Evolutionary conservation across 1,139 yeast species (phyloP).

Genomic region (Ogataea hybrid): DNA sequence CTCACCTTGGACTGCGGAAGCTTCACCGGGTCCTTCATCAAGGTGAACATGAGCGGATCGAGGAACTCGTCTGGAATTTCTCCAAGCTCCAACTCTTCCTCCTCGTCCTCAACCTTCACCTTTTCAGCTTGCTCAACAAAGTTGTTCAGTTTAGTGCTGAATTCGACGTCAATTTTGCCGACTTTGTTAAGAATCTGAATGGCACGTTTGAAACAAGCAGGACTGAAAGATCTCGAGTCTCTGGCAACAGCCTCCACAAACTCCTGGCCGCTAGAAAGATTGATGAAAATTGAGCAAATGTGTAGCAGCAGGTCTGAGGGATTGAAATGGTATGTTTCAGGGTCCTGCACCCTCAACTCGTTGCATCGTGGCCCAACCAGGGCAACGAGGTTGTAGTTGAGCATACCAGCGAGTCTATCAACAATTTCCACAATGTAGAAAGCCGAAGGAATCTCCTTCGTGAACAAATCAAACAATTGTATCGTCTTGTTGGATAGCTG

Average conservation of each 20-base stretch:
- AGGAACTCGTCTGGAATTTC: slow-evolving; percentile 95
- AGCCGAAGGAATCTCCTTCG: slow-evolving; percentile 82
- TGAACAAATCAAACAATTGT: slow-evolving; percentile 73
- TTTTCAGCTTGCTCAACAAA: slow-evolving; percentile 67
- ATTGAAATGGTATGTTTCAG: slow-evolving; percentile 79
- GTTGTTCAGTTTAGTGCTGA: slow-evolving; percentile 47
- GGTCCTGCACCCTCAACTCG: slow-evolving; percentile 79
- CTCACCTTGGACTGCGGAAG: slow-evolving; percentile 82
- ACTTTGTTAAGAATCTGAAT: slow-evolving; percentile 57
- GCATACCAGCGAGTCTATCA: slow-evolving; percentile 92
- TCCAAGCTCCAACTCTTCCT: slow-evolving; percentile 84
- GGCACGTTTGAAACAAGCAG: slow-evolving; percentile 68
- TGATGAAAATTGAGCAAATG: slow-evolving; percentile 71
- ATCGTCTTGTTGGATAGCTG: slow-evolving; percentile 84
- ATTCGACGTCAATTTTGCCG: slow-evolving; percentile 50
- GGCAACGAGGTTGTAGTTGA: slow-evolving; percentile 84
- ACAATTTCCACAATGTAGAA: slow-evolving; percentile 89
- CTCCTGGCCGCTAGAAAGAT: slow-evolving; percentile 59
- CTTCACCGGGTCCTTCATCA: slow-evolving; percentile 95
- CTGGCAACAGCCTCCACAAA: slow-evolving; percentile 81
- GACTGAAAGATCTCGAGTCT: slow-evolving; percentile 84
- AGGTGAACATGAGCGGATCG: slow-evolving; percentile 93
- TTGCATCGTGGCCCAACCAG: slow-evolving; percentile 95
- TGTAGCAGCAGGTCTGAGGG: slow-evolving; percentile 72
- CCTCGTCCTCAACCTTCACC: slow-evolving; percentile 62